Evolutionary conservation across 495 filamentous ascomycete species (phyloP), one percentile per base, ranked within the genome.

Genomic region (Aspergillus leporis): DNA sequence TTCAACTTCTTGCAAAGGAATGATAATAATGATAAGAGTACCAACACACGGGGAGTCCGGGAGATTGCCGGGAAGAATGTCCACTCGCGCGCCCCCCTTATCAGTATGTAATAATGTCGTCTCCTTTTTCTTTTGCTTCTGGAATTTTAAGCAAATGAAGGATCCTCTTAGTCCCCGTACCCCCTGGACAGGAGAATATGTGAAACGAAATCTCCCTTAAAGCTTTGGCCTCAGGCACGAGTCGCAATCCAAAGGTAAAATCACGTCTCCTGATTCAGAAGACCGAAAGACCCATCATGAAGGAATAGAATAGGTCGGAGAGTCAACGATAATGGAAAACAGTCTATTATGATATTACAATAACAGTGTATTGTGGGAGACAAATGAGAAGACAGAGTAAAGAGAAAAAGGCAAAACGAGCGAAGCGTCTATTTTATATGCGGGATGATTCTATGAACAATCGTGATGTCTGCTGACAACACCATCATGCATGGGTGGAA

Each of bases 401-500:
- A 28, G 25, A 34, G 21, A 25, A 28, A 40, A 49, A n/a, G n/a
- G n/a, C 4, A 28, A 23, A 4, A 12, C 3, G 8, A 23, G 51
- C 19, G 19, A 47, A 25, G 34, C 7, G n/a, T 55, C 25, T 30
- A n/a, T 46, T 45, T 47, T 46, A 46, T 55, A 47, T 55, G 30
- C 6, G 18, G 3, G 31, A 10, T 12, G 6, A 45, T 45, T 34
- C 23, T 25, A 34, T 36, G 32, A 54, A 54, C 43, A 50, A 58
- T 61, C 64, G 53, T 55, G 61, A 61, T 59, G 43, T 51, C 52
- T 31, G 52, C 51, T 40, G 51, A 23, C 57, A 51, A 53, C 50
- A 45, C 41, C 41, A 53, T 60, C 59, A 63, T 61, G 64, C 64
- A 63, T 63, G 61, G 58, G 61, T 62, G 62, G 64, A 66, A 61